Base-by-base conservation (phyloP, 495 filamentous ascomycete genomes). In the Tricharina praecox region DNA sequence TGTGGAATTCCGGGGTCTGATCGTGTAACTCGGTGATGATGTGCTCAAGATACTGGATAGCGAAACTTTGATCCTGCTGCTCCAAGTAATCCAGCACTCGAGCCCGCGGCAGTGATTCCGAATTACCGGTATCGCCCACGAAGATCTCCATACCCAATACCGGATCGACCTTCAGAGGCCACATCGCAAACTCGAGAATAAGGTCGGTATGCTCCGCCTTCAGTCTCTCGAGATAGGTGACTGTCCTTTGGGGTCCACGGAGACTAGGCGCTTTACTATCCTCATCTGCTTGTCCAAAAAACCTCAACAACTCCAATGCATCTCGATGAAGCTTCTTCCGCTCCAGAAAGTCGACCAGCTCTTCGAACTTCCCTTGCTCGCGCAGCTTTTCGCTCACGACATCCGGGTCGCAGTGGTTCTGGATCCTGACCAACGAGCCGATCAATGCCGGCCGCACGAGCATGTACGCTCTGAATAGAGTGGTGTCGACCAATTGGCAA, bases 331-430 rank as follows among this genome's bases (percentile, higher is more conserved):
- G 72, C 60, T 79, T 87, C 67, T 96, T 96, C 45, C 90, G 88
- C 53, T 90, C 84, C 50, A 94, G 78, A 61, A 99, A 99, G 56
- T 99, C 87, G 23, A 99, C 88, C 0, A 99, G 67, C 60, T 96
- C 90, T 46, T 80, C 85, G 62, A 93, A 93, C 38, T 86, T 81
- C 34, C 82, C 80, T 43, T 78, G 81, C 60, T 93, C 85, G 49
- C 92, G 77, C 7, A 99, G 70, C 50, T 82, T 78, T 63, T 95
- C 82, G 61, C 92, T 88, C 21, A 99, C 87, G 1, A 99, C 90
- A 23, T 82, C 81, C 0, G 90, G 88, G 53, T 96, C 88, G 55
- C 90, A 95, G 63, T 93, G 95, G 61, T 99, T 99, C 60, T 85
- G 79, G 41, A 96, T 85, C 11, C 92, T 85, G 65, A 99, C 94